phyloP scores from a whole-genome alignment of 441 rosid genomes.

The Mallotus japonicus region DNA sequence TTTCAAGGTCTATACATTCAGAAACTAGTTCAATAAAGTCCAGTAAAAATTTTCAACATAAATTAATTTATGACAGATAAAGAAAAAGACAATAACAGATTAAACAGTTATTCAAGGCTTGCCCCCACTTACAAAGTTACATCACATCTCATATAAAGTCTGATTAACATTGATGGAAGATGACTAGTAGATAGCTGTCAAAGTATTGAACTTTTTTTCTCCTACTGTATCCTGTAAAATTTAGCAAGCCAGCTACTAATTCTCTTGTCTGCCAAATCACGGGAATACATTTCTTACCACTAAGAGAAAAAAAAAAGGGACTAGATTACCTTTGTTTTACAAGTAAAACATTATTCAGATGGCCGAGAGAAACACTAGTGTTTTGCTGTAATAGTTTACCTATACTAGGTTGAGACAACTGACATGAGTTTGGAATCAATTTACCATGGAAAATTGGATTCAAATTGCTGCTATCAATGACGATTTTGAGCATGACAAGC shows the following conservation, averaged over 20 bases:
- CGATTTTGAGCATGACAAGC: constrained; percentile 44
- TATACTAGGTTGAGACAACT: neutral
- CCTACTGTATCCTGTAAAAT: neutral
- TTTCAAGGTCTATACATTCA: neutral
- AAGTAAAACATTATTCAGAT: neutral
- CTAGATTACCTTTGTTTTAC: neutral
- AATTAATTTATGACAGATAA: neutral
- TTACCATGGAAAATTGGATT: constrained; percentile 9
- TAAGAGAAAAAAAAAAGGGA: neutral
- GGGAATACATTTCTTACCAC: neutral
- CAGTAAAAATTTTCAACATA: neutral
- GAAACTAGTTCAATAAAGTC: constrained; percentile 2
- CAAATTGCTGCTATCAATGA: constrained; percentile 25
- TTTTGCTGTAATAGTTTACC: neutral
- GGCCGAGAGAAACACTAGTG: neutral
- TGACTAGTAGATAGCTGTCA: neutral
- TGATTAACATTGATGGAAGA: neutral
- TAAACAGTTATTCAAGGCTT: neutral
- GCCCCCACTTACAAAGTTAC: neutral
- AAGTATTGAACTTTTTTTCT: no score
- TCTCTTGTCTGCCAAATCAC: neutral
- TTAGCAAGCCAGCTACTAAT: neutral
- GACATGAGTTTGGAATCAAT: neutral
- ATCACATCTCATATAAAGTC: neutral
- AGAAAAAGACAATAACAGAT: constrained; percentile 10